Evolutionary conservation across 352 stramenopile genomes (phyloP).

Genomic region (Globisporangium barbulae): DNA sequence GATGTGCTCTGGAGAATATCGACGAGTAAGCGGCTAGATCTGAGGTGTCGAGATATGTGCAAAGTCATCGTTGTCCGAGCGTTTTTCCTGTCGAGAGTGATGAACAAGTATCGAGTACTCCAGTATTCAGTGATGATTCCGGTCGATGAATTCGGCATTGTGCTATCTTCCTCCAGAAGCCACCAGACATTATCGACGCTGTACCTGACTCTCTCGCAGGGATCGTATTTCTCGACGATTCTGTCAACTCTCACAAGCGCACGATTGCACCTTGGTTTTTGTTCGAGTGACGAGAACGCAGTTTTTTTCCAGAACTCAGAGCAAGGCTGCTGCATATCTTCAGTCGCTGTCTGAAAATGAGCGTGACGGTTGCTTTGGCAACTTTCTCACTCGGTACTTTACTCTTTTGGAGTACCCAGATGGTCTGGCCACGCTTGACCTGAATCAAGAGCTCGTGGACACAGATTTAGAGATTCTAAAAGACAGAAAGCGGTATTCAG

Average conservation of each 20-base stretch:
- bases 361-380: not conserved
- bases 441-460: slow-evolving; percentile 1
- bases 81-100: slow-evolving; percentile 8
- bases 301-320: not conserved
- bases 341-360: not conserved
- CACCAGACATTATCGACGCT: not conserved
- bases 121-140: slow-evolving; percentile 5
- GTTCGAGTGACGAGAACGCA: not conserved
- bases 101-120: slow-evolving; percentile 4
- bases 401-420: not conserved
- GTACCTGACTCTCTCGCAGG: not conserved
- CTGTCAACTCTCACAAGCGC: not conserved
- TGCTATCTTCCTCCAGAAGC: no score
- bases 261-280: not conserved
- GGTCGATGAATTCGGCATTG: not conserved
- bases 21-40: not conserved
- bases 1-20: slow-evolving; percentile 9
- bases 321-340: not conserved
- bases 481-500: not conserved
- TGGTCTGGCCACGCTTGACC: not conserved
- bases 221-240: not conserved
- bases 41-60: not conserved
- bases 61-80: not conserved
- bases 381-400: not conserved
- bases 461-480: not conserved